Evolutionary conservation across 805 yeast genomes (phyloP).

Genomic region (Kazachstania africana): DNA sequence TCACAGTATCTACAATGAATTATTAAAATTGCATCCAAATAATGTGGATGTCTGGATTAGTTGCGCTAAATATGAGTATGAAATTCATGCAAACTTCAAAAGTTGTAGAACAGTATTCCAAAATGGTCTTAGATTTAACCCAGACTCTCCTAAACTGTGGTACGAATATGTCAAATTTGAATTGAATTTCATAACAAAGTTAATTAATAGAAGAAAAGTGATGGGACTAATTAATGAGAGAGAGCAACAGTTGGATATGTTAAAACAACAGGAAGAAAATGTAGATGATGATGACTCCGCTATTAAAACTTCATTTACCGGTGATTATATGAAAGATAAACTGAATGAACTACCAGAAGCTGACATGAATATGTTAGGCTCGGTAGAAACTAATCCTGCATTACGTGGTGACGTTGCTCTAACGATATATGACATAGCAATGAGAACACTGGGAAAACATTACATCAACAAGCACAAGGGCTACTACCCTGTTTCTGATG

Average conservation of each 20-base stretch:
- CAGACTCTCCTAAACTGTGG: slow-evolving; percentile 67
- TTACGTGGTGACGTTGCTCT: slow-evolving; percentile 61
- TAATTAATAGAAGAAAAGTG: slow-evolving; percentile 72
- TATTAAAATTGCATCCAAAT: slow-evolving; percentile 82
- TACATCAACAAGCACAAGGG: slow-evolving; percentile 25
- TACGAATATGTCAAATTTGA: slow-evolving; percentile 80
- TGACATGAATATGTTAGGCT: slow-evolving; percentile 74
- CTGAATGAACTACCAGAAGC: slow-evolving; percentile 75
- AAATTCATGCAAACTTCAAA: slow-evolving; percentile 74
- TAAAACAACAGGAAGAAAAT: slow-evolving; percentile 24
- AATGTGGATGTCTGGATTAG: slow-evolving; percentile 85
- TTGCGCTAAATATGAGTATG: slow-evolving; percentile 91
- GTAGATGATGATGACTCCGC: slow-evolving; percentile 27
- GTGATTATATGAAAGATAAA: slow-evolving; percentile 47
- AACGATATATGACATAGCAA: slow-evolving; percentile 57
- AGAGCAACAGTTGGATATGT: slow-evolving; percentile 46
- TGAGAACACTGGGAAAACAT: slow-evolving; percentile 33
- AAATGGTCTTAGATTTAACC: slow-evolving; percentile 72
- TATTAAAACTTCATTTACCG: slow-evolving; percentile 36
- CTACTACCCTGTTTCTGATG: slow-evolving; percentile 21
- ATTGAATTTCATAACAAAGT: slow-evolving; percentile 70
- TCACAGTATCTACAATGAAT: slow-evolving; percentile 63
- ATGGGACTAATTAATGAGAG: slow-evolving; percentile 67
- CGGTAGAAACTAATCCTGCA: slow-evolving; percentile 74
- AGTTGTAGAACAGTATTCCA: slow-evolving; percentile 83